phyloP scores from a whole-genome alignment of 371 early-diverging fungal genomes.

The Rhizopus arrhizus region DNA sequence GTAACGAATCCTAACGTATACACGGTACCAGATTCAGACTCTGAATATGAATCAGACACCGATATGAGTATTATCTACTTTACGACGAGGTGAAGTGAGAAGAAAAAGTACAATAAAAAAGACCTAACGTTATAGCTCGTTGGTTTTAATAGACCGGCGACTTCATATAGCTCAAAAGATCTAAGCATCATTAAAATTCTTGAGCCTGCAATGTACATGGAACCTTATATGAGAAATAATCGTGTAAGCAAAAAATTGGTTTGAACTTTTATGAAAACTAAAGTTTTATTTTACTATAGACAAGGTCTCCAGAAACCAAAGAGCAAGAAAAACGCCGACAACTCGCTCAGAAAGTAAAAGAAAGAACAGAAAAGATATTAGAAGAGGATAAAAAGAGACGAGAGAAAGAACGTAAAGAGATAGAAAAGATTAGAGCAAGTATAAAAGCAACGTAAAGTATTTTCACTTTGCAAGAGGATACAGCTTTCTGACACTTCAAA shows the following conservation, averaged over 20 bases:
- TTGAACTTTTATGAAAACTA: neutral
- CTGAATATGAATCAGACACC: constrained; percentile 28
- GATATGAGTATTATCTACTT: neutral
- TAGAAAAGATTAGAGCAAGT: neutral
- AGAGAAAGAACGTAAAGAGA: constrained; percentile 4
- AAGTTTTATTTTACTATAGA: neutral
- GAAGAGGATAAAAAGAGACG: neutral
- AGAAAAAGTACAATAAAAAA: neutral
- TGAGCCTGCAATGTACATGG: neutral
- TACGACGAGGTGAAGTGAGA: neutral
- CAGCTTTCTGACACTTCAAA: neutral
- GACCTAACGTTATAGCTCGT: neutral
- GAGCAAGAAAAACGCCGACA: neutral
- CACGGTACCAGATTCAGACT: constrained; percentile 23
- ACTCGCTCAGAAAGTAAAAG: constrained; percentile 5
- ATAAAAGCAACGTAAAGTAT: neutral
- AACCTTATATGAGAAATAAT: neutral
- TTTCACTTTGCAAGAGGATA: neutral
- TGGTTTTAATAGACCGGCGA: neutral
- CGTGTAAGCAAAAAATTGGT: neutral
- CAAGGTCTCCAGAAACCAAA: neutral
- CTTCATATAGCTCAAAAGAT: neutral
- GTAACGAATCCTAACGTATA: constrained; percentile 25
- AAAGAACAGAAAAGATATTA: neutral
- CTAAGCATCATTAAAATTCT: neutral